These are phyloP conservation scores for Hepatocystis sp. DNA, from an alignment of 169 alveolate genomes.

Conservation along the genomic window DNA sequence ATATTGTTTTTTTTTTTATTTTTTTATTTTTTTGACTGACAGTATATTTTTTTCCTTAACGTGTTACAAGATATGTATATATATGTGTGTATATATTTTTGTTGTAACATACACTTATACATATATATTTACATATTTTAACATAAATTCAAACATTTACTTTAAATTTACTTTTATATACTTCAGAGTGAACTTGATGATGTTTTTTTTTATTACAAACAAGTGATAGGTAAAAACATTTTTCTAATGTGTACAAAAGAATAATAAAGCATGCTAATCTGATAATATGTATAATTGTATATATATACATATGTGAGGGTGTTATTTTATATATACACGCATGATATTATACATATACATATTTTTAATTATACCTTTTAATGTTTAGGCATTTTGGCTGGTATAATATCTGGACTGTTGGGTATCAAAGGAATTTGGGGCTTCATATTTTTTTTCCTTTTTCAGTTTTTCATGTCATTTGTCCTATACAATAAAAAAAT, in stretches of 20 bases:
- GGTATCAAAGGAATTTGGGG: slow-evolving; percentile 61
- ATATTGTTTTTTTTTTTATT: neutral
- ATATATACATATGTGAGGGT: slow-evolving; percentile 5
- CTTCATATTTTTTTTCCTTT: slow-evolving; percentile 52
- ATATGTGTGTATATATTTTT: neutral
- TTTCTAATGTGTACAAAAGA: neutral
- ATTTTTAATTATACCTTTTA: slow-evolving; percentile 7
- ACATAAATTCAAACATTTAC: neutral
- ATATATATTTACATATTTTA: slow-evolving; percentile 6
- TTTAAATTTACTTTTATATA: slow-evolving; percentile 16
- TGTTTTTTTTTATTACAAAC: slow-evolving; percentile 70
- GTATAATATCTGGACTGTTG: slow-evolving; percentile 44
- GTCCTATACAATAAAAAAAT: slow-evolving; percentile 59
- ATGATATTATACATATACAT: neutral
- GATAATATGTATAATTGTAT: neutral
- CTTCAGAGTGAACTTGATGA: slow-evolving; percentile 71
- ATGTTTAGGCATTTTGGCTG: slow-evolving; percentile 55
- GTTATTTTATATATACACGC: slow-evolving; percentile 2
- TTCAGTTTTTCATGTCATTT: slow-evolving; percentile 45
- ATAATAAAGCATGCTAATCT: neutral
- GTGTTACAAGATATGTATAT: slow-evolving; percentile 3
- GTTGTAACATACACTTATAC: neutral
- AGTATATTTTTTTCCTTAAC: neutral
- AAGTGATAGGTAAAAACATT: slow-evolving; percentile 35
- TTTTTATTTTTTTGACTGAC: no score